Percentiles rank a stretch among this genome's conserved stretches.
phyloP scores from a whole-genome alignment of 2,329 filamentous ascomycete genomes.

The Fusarium praegraminearum region DNA sequence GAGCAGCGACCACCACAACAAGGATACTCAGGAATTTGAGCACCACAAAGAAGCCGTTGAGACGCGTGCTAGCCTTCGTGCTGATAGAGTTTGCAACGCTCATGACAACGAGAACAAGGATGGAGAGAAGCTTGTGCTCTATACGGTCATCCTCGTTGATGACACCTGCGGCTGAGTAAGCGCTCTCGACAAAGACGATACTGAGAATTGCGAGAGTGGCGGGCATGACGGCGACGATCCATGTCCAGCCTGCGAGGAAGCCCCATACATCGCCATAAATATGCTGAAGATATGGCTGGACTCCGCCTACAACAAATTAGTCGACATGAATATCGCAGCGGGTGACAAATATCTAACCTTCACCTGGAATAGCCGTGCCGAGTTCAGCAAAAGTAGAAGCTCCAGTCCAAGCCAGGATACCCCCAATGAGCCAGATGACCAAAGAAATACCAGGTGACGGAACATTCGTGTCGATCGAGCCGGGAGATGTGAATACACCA shows the following conservation, averaged over 20 bases:
- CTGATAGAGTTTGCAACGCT: conserved; percentile 67
- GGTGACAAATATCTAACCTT: conserved; percentile 55
- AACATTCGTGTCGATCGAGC: conserved; percentile 72
- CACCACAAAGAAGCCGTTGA: conserved; percentile 68
- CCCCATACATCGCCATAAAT: conserved; percentile 71
- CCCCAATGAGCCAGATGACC: conserved; percentile 71
- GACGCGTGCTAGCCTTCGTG: conserved; percentile 65
- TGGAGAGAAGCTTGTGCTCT: conserved; percentile 64
- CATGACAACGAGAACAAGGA: conserved; percentile 60
- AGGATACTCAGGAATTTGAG: conserved; percentile 65
- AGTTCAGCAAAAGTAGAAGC: conserved; percentile 72
- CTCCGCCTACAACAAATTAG: conserved; percentile 59
- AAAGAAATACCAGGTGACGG: conserved; percentile 70
- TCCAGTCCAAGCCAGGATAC: conserved; percentile 73
- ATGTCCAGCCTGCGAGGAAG: conserved; percentile 74
- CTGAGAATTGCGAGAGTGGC: conserved; percentile 72
- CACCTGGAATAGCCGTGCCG: conserved; percentile 71
- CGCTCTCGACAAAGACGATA: conserved; percentile 72
- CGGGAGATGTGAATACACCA: conserved; percentile 74
- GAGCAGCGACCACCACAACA: conserved; percentile 61
- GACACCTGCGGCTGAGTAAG: conserved; percentile 64
- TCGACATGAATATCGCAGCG: not conserved
- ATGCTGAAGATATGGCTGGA: conserved; percentile 72
- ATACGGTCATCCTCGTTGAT: conserved; percentile 58
- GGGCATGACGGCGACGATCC: conserved; percentile 73